These are phyloP conservation scores for Coemansia sp. DNA, from an alignment of 192 early-diverging fungal genomes.

Conservation along the genomic window DNA sequence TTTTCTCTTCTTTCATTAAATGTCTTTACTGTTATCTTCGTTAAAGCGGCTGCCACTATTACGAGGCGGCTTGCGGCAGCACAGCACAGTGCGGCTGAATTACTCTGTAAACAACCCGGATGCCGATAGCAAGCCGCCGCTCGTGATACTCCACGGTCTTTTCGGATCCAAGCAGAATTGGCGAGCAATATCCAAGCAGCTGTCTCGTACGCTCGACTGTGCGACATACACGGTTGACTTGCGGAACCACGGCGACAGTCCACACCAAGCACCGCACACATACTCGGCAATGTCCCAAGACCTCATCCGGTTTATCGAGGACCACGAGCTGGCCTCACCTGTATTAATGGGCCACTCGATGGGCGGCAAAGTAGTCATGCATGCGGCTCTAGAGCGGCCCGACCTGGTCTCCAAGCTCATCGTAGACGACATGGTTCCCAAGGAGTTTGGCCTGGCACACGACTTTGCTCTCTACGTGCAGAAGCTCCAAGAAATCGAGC, in stretches of 20 bases:
- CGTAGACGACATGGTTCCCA: slow-evolving; percentile 72
- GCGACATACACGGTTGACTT: slow-evolving; percentile 77
- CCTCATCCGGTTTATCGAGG: slow-evolving; percentile 63
- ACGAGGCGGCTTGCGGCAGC: neutral
- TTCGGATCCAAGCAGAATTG: slow-evolving; percentile 96
- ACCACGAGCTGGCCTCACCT: slow-evolving; percentile 54
- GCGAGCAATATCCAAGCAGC: slow-evolving; percentile 75
- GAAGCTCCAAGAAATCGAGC: slow-evolving; percentile 60
- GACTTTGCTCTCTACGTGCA: slow-evolving; percentile 61
- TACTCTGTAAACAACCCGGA: slow-evolving; percentile 19
- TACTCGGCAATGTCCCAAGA: slow-evolving; percentile 82
- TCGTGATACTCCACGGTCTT: slow-evolving; percentile 84
- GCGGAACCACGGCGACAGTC: slow-evolving; percentile 93
- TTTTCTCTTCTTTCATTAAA: slow-evolving; percentile 3
- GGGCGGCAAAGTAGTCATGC: slow-evolving; percentile 80
- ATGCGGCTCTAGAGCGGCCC: slow-evolving; percentile 57
- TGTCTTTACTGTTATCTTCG: neutral
- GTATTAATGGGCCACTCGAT: slow-evolving; percentile 88
- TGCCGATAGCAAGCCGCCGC: slow-evolving; percentile 31
- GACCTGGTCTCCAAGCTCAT: slow-evolving; percentile 57
- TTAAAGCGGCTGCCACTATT: too few species aligned
- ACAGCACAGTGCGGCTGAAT: slow-evolving; percentile 30
- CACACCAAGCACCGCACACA: slow-evolving; percentile 61
- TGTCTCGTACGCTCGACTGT: slow-evolving; percentile 61
- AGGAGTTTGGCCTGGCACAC: slow-evolving; percentile 44